Conservation (phyloP, 768 basidiomycete genomes). For the Gloeophyllum trabeum region DNA sequence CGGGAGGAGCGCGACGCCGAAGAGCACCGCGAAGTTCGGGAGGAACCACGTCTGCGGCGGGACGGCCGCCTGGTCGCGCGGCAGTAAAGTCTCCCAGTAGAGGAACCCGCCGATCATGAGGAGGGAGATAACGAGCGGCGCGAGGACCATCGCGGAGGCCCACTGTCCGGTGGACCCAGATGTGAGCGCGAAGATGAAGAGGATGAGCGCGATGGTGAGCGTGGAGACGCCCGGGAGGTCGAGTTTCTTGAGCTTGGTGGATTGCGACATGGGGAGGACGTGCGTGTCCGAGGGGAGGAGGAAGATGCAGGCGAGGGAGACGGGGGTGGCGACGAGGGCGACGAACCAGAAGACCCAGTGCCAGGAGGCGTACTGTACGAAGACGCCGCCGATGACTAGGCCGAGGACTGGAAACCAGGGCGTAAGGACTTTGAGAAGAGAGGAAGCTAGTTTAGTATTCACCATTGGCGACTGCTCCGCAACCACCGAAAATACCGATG, state of each 20-base stretch:
- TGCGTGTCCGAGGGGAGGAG: too few species aligned
- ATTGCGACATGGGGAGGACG: conserved; percentile 6
- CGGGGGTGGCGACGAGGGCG: conserved; percentile 23
- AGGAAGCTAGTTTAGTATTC: background rate
- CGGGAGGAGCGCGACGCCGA: conserved; percentile 24
- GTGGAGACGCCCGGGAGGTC: conserved; percentile 24
- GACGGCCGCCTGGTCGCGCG: conserved; percentile 29
- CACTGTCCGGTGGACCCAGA: conserved; percentile 39
- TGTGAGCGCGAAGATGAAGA: conserved; percentile 32
- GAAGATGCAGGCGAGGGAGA: conserved; percentile 17
- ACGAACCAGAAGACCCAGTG: conserved; percentile 36
- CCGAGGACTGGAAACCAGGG: conserved; percentile 9
- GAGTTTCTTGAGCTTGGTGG: conserved; percentile 15
- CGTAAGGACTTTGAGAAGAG: background rate
- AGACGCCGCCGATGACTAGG: conserved; percentile 23
- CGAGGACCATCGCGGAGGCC: conserved; percentile 31
- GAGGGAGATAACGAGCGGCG: conserved; percentile 33
- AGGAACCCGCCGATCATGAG: conserved; percentile 32
- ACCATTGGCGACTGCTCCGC: conserved; percentile 36
- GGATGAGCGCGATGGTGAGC: conserved; percentile 20
- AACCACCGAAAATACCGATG: conserved; percentile 32
- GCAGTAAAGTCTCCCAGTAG: conserved; percentile 33
- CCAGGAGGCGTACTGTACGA: conserved; percentile 26
- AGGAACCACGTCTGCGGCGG: conserved; percentile 33
- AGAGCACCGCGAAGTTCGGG: conserved; percentile 27